These are phyloP conservation scores for Leccinum subtestaceum DNA, from an alignment of 768 basidiomycete genomes.

Conservation along the genomic window DNA sequence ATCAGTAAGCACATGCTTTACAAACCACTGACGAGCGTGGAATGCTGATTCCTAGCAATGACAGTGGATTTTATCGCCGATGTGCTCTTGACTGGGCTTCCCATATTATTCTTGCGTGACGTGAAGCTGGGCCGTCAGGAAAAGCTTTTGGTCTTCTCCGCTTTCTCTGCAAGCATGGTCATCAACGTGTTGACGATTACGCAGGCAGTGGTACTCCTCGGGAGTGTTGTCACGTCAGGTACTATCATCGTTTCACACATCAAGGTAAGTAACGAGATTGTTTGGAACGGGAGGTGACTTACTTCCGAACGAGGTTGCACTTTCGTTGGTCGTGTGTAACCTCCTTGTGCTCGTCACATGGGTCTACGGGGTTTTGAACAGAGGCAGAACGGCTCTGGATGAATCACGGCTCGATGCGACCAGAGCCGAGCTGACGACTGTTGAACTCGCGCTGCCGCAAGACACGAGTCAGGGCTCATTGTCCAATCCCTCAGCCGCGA, in stretches of 20 bases:
- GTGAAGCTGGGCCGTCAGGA: background rate
- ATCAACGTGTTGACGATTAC: background rate
- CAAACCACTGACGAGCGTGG: background rate
- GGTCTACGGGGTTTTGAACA: background rate
- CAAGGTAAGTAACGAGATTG: slow-evolving; percentile 3
- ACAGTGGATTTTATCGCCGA: slow-evolving; percentile 1
- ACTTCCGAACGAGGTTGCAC: background rate
- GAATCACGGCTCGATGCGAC: background rate
- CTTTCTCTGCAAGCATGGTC: background rate
- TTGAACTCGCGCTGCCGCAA: background rate
- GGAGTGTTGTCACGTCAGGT: background rate
- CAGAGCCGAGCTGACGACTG: background rate
- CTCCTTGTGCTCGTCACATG: background rate
- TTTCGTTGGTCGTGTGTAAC: background rate
- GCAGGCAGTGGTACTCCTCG: background rate
- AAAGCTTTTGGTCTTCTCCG: background rate
- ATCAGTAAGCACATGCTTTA: background rate
- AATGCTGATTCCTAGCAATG: background rate
- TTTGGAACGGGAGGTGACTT: background rate
- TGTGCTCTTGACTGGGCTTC: slow-evolving; percentile 2
- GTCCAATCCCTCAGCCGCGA: background rate
- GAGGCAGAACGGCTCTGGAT: background rate
- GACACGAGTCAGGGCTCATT: background rate
- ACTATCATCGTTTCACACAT: background rate
- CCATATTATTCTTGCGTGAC: slow-evolving; percentile 1